Conservation (phyloP, 768 basidiomycete genomes). For the Agrocybe praecox region DNA sequence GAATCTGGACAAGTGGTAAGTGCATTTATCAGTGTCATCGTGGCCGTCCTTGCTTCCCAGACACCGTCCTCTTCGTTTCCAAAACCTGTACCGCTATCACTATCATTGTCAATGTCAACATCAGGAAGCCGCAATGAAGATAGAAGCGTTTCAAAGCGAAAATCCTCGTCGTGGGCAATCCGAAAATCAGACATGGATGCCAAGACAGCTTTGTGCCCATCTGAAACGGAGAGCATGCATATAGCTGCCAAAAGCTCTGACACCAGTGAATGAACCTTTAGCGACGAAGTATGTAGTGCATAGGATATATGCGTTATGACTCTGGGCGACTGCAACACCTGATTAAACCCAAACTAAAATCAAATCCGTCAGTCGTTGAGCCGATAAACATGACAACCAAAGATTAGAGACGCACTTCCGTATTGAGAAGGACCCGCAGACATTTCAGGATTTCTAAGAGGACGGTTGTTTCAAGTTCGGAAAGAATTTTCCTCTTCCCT, state of each 20-base stretch:
- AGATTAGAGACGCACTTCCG: constrained; percentile 55
- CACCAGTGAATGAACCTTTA: constrained; percentile 68
- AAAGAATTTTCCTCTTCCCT: constrained; percentile 60
- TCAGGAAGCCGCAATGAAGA: constrained; percentile 60
- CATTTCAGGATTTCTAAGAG: constrained; percentile 79
- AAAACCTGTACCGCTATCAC: constrained; percentile 34
- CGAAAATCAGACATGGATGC: constrained; percentile 82
- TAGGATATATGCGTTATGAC: constrained; percentile 76
- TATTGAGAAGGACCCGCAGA: constrained; percentile 82
- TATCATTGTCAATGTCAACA: constrained; percentile 33
- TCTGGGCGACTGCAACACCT: constrained; percentile 62
- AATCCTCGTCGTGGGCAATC: constrained; percentile 66
- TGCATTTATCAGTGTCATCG: constrained; percentile 81
- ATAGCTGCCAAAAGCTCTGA: constrained; percentile 85
- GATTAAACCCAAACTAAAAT: constrained; percentile 68
- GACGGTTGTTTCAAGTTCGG: constrained; percentile 67
- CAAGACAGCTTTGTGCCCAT: constrained; percentile 76
- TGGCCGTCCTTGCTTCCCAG: constrained; percentile 82
- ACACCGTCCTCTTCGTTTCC: constrained; percentile 63
- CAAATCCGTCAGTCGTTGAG: constrained; percentile 1
- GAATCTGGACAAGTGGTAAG: constrained; percentile 74
- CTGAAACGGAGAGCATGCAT: constrained; percentile 68
- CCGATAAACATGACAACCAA: neutral
- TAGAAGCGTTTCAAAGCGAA: constrained; percentile 81
- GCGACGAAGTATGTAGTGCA: constrained; percentile 63